A percentile compares a stretch with the other conserved stretches of the same genome.
These are phyloP conservation scores for Claviceps sorghi DNA, from an alignment of 2,329 filamentous ascomycete species.

Conservation along the genomic window DNA sequence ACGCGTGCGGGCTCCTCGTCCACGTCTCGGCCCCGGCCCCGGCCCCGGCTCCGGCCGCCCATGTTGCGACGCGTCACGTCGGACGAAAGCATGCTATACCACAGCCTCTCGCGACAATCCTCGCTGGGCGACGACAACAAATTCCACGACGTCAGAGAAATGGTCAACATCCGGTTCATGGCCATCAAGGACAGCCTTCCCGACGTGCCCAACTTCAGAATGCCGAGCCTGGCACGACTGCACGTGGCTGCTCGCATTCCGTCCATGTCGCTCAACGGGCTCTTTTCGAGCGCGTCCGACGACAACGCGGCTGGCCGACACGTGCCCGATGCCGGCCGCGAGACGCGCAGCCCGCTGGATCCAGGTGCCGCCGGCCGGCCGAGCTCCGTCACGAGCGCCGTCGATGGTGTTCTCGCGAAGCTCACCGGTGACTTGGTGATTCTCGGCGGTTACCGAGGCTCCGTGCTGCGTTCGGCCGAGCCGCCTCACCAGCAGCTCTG, in stretches of 20 bases:
- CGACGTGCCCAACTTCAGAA: constrained; percentile 62
- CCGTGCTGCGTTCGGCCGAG: constrained; percentile 71
- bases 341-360: not conserved
- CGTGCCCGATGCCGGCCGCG: not conserved
- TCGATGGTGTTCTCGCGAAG: constrained; percentile 46
- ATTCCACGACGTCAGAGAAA: constrained; percentile 66
- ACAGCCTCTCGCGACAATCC: constrained; percentile 61
- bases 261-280: constrained; percentile 18
- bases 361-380: not conserved
- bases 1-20: not conserved
- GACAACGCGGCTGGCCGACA: not conserved
- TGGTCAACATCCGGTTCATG: constrained; percentile 79
- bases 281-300: constrained; percentile 17
- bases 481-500: constrained; percentile 76
- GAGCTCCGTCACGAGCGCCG: constrained; percentile 13
- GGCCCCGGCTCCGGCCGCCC: constrained; percentile 12
- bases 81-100: constrained; percentile 65
- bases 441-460: constrained; percentile 81
- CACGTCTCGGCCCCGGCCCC: constrained; percentile 2
- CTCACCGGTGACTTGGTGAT: constrained; percentile 77
- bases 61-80: constrained; percentile 21
- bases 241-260: constrained; percentile 18
- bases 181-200: constrained; percentile 79
- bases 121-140: constrained; percentile 72
- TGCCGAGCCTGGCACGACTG: constrained; percentile 46